phyloP scores from a whole-genome alignment of 1,284 basidiomycete species.

The Cystobasidium sp. region DNA sequence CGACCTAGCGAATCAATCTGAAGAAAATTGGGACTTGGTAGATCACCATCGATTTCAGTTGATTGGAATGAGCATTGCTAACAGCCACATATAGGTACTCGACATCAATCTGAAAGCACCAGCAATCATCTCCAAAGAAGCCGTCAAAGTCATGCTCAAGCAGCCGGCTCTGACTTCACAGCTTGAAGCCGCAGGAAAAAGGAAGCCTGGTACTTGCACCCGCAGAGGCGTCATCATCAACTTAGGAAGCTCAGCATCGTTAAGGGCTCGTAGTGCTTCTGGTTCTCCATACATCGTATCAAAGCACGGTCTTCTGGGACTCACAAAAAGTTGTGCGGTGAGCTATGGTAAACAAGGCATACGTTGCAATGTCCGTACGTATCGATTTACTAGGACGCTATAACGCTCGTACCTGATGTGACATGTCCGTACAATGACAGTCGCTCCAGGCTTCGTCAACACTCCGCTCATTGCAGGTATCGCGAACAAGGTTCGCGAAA shows the following conservation, averaged over 20 bases:
- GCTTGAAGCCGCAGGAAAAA: neutral
- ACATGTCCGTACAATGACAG: neutral
- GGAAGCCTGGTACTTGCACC: neutral
- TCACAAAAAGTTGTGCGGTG: slow-evolving; percentile 23
- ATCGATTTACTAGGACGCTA: too few relatives aligned
- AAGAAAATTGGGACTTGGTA: slow-evolving; percentile 29
- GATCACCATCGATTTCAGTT: neutral
- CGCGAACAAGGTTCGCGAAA: slow-evolving; percentile 34
- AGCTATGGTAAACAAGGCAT: slow-evolving; percentile 29
- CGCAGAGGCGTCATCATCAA: slow-evolving; percentile 37
- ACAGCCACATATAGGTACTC: neutral
- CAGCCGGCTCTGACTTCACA: slow-evolving; percentile 9
- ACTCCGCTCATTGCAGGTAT: slow-evolving; percentile 43
- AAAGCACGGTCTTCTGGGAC: slow-evolving; percentile 31
- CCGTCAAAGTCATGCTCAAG: slow-evolving; percentile 32
- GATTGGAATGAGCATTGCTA: neutral
- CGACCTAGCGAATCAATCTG: slow-evolving; percentile 7
- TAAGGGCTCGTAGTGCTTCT: slow-evolving; percentile 19
- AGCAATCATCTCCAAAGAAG: slow-evolving; percentile 32
- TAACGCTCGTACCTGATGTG: neutral
- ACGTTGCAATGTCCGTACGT: slow-evolving; percentile 27
- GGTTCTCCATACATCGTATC: slow-evolving; percentile 32
- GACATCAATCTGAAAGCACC: slow-evolving; percentile 41
- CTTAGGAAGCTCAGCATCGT: slow-evolving; percentile 32
- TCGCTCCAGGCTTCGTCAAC: slow-evolving; percentile 35